Conservation (phyloP, 257 asterid species). For the Galeopsis tetrahit region DNA sequence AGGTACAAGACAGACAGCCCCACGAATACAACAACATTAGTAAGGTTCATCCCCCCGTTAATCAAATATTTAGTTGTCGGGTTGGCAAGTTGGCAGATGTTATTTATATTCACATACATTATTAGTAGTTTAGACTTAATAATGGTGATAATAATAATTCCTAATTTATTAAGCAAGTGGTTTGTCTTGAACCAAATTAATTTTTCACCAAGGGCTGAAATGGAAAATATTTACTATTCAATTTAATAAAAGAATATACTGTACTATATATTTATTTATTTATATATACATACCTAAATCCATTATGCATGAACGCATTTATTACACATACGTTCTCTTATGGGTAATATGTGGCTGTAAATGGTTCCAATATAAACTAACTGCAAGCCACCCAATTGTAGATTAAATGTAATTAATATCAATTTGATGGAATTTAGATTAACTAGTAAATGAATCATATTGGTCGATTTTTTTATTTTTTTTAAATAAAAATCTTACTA, state of each 20-base stretch:
- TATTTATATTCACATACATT: slow-evolving; percentile 3
- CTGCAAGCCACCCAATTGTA: background rate
- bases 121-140: background rate
- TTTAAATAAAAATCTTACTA: background rate
- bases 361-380: slow-evolving; percentile 12
- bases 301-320: slow-evolving; percentile 4
- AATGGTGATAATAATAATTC: background rate
- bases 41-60: slow-evolving; percentile 20
- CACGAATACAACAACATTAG: slow-evolving; percentile 21
- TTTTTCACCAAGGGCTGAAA: background rate
- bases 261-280: too few species aligned
- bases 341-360: slow-evolving; percentile 10
- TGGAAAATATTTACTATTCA: background rate
- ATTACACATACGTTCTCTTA: background rate
- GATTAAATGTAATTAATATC: slow-evolving; percentile 13
- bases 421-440: background rate
- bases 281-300: background rate
- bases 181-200: background rate
- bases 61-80: slow-evolving; percentile 23
- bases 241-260: background rate
- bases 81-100: slow-evolving; percentile 26
- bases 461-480: background rate
- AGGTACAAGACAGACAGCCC: slow-evolving; percentile 12
- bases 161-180: background rate
- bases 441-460: background rate